Conservation (phyloP, 2,329 filamentous ascomycete species). For the Calonectria ilicicola region DNA sequence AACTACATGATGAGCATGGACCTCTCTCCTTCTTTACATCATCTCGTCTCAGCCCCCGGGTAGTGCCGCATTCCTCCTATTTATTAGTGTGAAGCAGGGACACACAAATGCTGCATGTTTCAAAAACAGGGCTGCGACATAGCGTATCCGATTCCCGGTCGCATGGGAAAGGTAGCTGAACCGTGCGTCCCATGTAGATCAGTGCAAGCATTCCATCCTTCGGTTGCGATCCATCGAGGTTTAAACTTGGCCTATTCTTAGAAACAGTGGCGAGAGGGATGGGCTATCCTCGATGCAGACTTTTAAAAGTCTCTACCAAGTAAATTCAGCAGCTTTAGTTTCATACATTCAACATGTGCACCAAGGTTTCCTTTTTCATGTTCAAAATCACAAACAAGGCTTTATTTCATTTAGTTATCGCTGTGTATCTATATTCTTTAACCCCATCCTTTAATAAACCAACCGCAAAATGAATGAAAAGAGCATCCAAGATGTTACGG, state of each 20-base stretch:
- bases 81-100: slow-evolving; percentile 14
- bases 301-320: not conserved
- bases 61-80: slow-evolving; percentile 15
- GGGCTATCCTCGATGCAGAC: not conserved
- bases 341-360: too few relatives aligned
- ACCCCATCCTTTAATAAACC: not conserved
- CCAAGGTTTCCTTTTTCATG: not conserved
- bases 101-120: not conserved
- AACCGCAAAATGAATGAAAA: not conserved
- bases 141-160: not conserved
- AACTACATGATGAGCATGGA: slow-evolving; percentile 13
- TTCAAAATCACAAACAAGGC: not conserved
- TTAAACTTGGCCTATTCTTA: not conserved
- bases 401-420: not conserved
- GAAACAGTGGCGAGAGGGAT: not conserved
- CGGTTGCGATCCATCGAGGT: too few relatives aligned
- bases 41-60: not conserved
- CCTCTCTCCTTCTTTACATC: not conserved
- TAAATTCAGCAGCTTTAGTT: not conserved
- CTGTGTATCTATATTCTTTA: not conserved
- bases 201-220: not conserved
- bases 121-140: too few relatives aligned
- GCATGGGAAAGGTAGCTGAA: not conserved
- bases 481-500: not conserved
- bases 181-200: not conserved